phyloP scores from a whole-genome alignment of 1,284 basidiomycete species.

The Ceratobasidium sp. region DNA sequence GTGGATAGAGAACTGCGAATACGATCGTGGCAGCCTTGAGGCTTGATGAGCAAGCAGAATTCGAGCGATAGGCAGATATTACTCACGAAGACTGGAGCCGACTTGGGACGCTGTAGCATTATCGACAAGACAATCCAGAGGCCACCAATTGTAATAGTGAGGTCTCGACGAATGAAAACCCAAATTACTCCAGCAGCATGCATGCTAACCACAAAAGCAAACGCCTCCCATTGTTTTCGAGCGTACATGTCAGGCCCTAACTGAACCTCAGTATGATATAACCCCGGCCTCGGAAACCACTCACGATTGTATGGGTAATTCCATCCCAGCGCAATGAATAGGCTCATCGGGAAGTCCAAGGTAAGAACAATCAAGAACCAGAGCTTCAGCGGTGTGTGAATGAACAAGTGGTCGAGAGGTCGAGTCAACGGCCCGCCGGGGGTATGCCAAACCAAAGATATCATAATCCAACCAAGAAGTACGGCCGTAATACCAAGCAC shows the following conservation, averaged over 20 bases:
- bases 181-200: slow-evolving; percentile 49
- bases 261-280: not conserved
- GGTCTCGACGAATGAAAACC: slow-evolving; percentile 47
- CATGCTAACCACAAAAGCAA: slow-evolving; percentile 49
- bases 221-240: slow-evolving; percentile 48
- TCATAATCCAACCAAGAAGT: slow-evolving; percentile 49
- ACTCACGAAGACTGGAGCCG: slow-evolving; percentile 47
- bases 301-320: slow-evolving; percentile 46
- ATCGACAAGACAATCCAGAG: slow-evolving; percentile 49
- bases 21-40: slow-evolving; percentile 40
- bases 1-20: slow-evolving; percentile 50
- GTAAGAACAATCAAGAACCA: slow-evolving; percentile 48
- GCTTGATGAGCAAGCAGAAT: not conserved
- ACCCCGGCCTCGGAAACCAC: slow-evolving; percentile 14
- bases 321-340: slow-evolving; percentile 51
- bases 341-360: slow-evolving; percentile 47
- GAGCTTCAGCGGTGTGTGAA: slow-evolving; percentile 50
- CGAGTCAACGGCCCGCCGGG: slow-evolving; percentile 53
- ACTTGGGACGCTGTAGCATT: slow-evolving; percentile 49
- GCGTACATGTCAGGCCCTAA: slow-evolving; percentile 43
- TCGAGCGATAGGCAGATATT: not conserved
- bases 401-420: slow-evolving; percentile 52
- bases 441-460: slow-evolving; percentile 57
- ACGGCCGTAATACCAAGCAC: slow-evolving; percentile 40
- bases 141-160: slow-evolving; percentile 48